Conservation (phyloP, 495 filamentous ascomycete genomes). For the Chaetomium tenue region DNA sequence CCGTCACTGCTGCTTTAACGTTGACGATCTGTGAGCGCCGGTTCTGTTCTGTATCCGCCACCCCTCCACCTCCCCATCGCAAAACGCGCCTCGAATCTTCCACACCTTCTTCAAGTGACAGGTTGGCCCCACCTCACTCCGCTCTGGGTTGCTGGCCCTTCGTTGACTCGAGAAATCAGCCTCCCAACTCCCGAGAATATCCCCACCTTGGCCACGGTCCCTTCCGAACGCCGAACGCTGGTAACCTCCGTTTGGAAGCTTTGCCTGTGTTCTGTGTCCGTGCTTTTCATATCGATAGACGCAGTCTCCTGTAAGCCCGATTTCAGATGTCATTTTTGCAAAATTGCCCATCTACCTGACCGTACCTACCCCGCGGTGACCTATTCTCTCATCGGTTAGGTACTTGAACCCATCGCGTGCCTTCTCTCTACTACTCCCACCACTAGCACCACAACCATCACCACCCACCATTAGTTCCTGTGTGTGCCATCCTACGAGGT, state of each 20-base stretch:
- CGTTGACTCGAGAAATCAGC: slow-evolving; percentile 9
- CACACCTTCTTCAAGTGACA: not conserved
- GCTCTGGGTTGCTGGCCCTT: slow-evolving; percentile 5
- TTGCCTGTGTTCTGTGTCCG: slow-evolving; percentile 2
- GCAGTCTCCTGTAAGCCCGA: slow-evolving; percentile 16
- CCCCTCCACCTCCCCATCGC: not conserved
- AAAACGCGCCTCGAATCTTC: slow-evolving; percentile 2
- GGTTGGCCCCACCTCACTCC: slow-evolving; percentile 15
- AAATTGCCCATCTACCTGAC: not conserved
- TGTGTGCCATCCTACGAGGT: slow-evolving; percentile 7
- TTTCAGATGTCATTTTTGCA: not conserved
- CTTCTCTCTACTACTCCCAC: not conserved
- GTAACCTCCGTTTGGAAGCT: slow-evolving; percentile 12
- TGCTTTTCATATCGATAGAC: slow-evolving; percentile 10
- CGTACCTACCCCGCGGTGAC: slow-evolving; percentile 10
- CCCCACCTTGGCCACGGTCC: slow-evolving; percentile 21
- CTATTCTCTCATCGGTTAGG: not conserved
- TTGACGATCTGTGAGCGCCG: not conserved
- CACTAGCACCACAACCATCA: not conserved
- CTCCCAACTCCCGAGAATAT: slow-evolving; percentile 15
- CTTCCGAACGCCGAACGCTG: slow-evolving; percentile 22
- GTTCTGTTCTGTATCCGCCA: not conserved
- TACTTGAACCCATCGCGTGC: not conserved
- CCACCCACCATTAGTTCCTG: not conserved
- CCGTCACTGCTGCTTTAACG: slow-evolving; percentile 2